Conservation (phyloP, 371 early-diverging fungal genomes). For the Mortierella sp. region DNA sequence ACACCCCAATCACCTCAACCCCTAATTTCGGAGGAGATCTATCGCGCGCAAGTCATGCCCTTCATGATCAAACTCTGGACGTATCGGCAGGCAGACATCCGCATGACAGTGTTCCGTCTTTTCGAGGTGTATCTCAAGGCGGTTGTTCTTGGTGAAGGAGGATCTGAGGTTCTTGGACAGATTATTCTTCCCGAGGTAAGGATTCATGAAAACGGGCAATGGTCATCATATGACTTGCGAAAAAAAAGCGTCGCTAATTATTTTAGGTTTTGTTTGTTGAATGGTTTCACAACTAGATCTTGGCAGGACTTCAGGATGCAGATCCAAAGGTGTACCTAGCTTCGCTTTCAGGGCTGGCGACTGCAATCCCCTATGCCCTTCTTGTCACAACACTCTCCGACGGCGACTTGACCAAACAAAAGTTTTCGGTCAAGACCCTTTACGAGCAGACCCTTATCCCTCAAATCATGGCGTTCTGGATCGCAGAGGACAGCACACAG, state of each 20-base stretch:
- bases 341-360: slow-evolving; percentile 49
- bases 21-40: slow-evolving; percentile 40
- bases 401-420: slow-evolving; percentile 41
- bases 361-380: slow-evolving; percentile 48
- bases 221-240: too few species aligned
- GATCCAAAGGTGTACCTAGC: slow-evolving; percentile 49
- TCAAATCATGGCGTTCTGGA: slow-evolving; percentile 58
- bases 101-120: slow-evolving; percentile 52
- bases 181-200: slow-evolving; percentile 54
- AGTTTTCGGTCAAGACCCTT: slow-evolving; percentile 41
- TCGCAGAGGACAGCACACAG: slow-evolving; percentile 39
- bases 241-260: not conserved
- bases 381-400: slow-evolving; percentile 46
- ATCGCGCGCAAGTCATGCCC: slow-evolving; percentile 42
- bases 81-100: slow-evolving; percentile 55
- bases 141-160: slow-evolving; percentile 53
- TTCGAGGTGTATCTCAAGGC: slow-evolving; percentile 57
- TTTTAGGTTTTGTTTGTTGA: not conserved
- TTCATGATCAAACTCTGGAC: slow-evolving; percentile 57
- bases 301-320: slow-evolving; percentile 55
- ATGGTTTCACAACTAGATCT: slow-evolving; percentile 13
- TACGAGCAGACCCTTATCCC: slow-evolving; percentile 56
- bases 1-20: slow-evolving; percentile 53
- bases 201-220: too few species aligned
- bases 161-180: slow-evolving; percentile 50